These are phyloP conservation scores for Fusarium circinatum DNA, from an alignment of 2,329 filamentous ascomycete species.

Conservation along the genomic window DNA sequence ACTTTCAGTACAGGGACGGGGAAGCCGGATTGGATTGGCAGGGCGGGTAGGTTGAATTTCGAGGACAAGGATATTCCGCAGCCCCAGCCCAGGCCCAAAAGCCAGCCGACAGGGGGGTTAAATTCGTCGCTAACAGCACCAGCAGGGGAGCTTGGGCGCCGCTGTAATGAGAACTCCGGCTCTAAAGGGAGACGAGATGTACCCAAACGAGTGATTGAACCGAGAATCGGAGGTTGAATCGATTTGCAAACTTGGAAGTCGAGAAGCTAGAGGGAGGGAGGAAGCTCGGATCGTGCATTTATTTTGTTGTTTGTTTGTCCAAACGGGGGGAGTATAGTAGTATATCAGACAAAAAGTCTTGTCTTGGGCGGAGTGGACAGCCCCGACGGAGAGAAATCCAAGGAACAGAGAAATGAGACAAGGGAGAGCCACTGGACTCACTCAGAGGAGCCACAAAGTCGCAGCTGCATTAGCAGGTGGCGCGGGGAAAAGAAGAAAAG, in stretches of 20 bases:
- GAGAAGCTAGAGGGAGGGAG: slow-evolving; percentile 11
- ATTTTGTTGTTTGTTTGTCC: slow-evolving; percentile 8
- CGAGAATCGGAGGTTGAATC: slow-evolving; percentile 23
- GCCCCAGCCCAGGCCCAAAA: slow-evolving; percentile 22
- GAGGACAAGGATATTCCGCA: slow-evolving; percentile 24
- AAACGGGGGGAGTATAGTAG: background rate
- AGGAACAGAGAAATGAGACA: slow-evolving; percentile 30
- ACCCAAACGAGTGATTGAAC: slow-evolving; percentile 24
- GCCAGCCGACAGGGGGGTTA: slow-evolving; percentile 13
- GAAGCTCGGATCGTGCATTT: slow-evolving; percentile 11
- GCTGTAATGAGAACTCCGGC: slow-evolving; percentile 30
- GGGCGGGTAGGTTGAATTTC: slow-evolving; percentile 38
- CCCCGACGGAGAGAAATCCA: slow-evolving; percentile 6
- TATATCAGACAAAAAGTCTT: background rate
- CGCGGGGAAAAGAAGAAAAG: slow-evolving; percentile 25
- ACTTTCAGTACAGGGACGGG: slow-evolving; percentile 32
- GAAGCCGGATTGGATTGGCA: slow-evolving; percentile 43
- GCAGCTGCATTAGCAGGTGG: slow-evolving; percentile 22
- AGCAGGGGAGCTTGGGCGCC: slow-evolving; percentile 30
- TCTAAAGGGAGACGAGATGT: slow-evolving; percentile 17
- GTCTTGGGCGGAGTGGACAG: slow-evolving; percentile 17
- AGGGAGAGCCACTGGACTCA: slow-evolving; percentile 22
- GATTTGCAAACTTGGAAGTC: slow-evolving; percentile 24
- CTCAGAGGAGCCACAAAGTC: slow-evolving; percentile 19
- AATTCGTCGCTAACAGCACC: slow-evolving; percentile 17